phyloP scores from a whole-genome alignment of 306 rosid genomes.

The Arachis hypogaea region DNA sequence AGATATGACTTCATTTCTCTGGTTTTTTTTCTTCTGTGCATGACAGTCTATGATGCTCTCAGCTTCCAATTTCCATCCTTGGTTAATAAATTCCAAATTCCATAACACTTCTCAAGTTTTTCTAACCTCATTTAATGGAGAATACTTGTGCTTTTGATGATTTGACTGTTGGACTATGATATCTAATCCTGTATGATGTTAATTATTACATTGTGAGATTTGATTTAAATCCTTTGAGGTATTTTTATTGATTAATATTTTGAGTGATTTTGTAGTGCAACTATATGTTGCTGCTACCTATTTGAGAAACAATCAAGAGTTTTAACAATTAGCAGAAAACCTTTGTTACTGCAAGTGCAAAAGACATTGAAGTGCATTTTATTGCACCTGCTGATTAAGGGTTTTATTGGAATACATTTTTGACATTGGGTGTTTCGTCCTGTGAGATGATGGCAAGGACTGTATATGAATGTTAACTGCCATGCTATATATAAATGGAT shows the following conservation, averaged over 20 bases:
- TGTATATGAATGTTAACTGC: conserved; percentile 1
- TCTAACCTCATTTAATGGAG: conserved; percentile 8
- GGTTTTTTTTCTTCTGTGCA: background rate
- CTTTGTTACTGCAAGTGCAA: background rate
- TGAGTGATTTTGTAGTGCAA: background rate
- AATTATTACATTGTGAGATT: conserved; percentile 13
- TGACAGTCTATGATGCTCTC: conserved; percentile 34
- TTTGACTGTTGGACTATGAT: background rate
- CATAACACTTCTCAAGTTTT: conserved; percentile 5
- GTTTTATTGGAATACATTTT: conserved; percentile 26
- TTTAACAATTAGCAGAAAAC: background rate
- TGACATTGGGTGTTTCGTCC: conserved; percentile 40
- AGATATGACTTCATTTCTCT: conserved; percentile 11
- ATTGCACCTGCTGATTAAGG: conserved; percentile 3
- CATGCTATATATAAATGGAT: background rate
- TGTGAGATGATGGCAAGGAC: conserved; percentile 10
- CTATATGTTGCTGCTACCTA: background rate
- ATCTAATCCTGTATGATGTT: conserved; percentile 15
- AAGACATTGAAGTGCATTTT: background rate
- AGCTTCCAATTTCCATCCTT: conserved; percentile 5
- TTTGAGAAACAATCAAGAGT: conserved; percentile 7
- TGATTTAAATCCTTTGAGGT: conserved; percentile 3
- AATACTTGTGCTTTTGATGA: conserved; percentile 5
- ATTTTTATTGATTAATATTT: too few species aligned
- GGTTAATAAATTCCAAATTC: conserved; percentile 17